phyloP scores from a whole-genome alignment of 2,329 filamentous ascomycete species.

The Pestalotiopsis sp. region DNA sequence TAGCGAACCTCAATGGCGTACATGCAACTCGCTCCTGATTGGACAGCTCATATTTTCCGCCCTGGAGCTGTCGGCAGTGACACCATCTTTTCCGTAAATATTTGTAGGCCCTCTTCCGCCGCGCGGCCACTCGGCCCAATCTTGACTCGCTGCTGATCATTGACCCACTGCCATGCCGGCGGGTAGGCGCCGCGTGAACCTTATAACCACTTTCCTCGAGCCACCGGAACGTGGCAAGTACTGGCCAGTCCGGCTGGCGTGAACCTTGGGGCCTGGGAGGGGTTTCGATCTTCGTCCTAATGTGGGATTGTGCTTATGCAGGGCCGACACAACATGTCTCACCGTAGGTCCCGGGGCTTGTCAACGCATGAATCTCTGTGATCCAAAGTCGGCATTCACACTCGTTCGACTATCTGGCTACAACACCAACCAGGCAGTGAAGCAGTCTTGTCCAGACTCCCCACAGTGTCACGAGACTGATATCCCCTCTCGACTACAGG shows the following conservation, averaged over 20 bases:
- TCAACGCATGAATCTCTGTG: too few relatives aligned
- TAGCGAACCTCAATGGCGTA: not conserved
- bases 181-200: not conserved
- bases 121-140: constrained; percentile 1
- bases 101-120: not conserved
- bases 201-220: not conserved
- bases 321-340: too few relatives aligned
- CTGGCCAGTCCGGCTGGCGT: not conserved
- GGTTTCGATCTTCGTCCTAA: too few relatives aligned
- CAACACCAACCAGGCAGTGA: too few relatives aligned
- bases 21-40: not conserved
- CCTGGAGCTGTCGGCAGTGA: not conserved
- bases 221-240: not conserved
- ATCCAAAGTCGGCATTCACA: too few relatives aligned
- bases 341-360: too few relatives aligned
- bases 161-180: not conserved
- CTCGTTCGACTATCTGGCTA: too few relatives aligned
- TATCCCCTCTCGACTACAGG: not conserved
- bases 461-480: not conserved
- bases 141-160: not conserved
- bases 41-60: not conserved
- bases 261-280: not conserved
- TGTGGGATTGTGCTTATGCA: too few relatives aligned
- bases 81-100: not conserved
- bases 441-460: not conserved